Base-by-base conservation (phyloP, 345 rosid genomes). In the Capsella bursapastoris region DNA sequence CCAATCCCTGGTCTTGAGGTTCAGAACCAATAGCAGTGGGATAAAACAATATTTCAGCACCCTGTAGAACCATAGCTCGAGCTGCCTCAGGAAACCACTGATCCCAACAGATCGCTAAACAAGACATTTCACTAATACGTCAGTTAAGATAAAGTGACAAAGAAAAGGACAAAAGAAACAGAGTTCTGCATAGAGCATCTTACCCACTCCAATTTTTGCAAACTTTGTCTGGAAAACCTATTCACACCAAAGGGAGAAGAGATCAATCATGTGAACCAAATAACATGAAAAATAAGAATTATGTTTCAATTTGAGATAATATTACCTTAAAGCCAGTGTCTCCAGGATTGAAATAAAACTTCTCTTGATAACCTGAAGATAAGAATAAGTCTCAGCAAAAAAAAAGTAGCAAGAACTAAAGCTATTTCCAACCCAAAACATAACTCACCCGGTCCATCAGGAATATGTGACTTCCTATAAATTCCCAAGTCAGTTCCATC, bases 11-110 rank as follows among this genome's bases (percentile, higher is more conserved):
- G 78, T 92, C 97, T 82, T 95, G 99, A 65, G 99, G 97, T 81
- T 90, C 98, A 76, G 97, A 89, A 55, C 98, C 99, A 76, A 92
- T 92, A 57, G 98, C 96, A 38, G 97, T 88, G 29, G 98, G 99
- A 61, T 92, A 95, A 68, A 92, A 84, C 80, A 92, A 78, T 6
- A 95, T 70, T 83, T 90, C 98, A 34, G 98, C 91, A 78, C 94
- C 97, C 60, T 90, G 89, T 63, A 92, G 86, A 79, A 74, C 94
- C 96, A 92, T 88, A 67, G 91, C 97, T 61, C 92, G 82, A 68
- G 97, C 97, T 50, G 94, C 97, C 88, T 95, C 98, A 3, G 97
- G 97, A 75, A 90, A 84, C 97, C 98, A 94, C 75, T 78, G 81
- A 71, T 84, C 99, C 99, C 98, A 92, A 78, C 98, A 92, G 80